Conservation (phyloP, 2,329 filamentous ascomycete species). For the Colletotrichum noveboracense region DNA sequence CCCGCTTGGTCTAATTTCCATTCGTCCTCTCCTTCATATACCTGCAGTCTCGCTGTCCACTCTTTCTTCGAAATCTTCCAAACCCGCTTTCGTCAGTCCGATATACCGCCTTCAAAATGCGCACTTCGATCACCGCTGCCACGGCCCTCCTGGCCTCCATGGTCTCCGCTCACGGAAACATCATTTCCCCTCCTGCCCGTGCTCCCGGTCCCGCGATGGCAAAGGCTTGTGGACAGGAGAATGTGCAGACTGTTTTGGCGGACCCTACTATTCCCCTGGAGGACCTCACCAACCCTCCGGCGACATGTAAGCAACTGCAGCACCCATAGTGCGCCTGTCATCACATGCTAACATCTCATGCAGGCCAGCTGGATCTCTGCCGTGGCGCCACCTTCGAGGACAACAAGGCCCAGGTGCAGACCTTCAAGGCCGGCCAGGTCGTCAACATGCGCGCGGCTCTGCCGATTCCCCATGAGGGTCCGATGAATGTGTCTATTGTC, state of each 20-base stretch:
- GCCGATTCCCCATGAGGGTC: slow-evolving; percentile 50
- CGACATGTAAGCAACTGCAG: slow-evolving; percentile 29
- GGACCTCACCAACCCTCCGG: slow-evolving; percentile 25
- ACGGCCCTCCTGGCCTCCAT: slow-evolving; percentile 20
- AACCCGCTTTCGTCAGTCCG: neutral
- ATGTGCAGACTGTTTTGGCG: slow-evolving; percentile 35
- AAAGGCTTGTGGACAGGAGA: slow-evolving; percentile 47
- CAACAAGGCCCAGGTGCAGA: slow-evolving; percentile 47
- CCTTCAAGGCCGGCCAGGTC: slow-evolving; percentile 45
- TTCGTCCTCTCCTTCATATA: neutral
- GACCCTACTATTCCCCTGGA: slow-evolving; percentile 42
- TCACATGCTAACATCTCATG: neutral
- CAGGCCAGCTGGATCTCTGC: slow-evolving; percentile 46
- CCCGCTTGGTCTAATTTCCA: neutral
- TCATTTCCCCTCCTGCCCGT: slow-evolving; percentile 46
- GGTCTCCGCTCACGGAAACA: slow-evolving; percentile 48
- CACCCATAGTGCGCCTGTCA: neutral
- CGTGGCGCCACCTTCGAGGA: slow-evolving; percentile 51
- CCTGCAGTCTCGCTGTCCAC: neutral
- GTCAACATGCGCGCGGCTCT: slow-evolving; percentile 45
- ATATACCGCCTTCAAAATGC: slow-evolving; percentile 11
- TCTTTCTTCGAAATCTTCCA: neutral
- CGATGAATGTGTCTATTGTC: slow-evolving; percentile 63
- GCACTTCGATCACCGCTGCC: slow-evolving; percentile 12
- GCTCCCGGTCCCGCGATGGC: slow-evolving; percentile 46